phyloP scores from a whole-genome alignment of 2,329 filamentous ascomycete genomes.

The Rhinocladiella similis region DNA sequence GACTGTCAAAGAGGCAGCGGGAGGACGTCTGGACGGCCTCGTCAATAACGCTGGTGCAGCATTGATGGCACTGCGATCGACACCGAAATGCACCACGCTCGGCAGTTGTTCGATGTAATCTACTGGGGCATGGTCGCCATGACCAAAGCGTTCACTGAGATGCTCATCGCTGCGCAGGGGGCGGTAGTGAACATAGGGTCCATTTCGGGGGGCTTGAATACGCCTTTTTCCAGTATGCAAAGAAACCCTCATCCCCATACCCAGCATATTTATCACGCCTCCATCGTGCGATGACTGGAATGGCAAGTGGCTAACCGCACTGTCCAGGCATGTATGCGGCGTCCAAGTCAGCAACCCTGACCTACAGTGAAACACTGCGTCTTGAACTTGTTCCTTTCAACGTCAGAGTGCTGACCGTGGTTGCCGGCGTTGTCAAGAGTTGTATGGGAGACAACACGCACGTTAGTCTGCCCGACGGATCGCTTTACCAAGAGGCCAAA shows the following conservation, averaged over 20 bases:
- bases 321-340: slow-evolving; percentile 49
- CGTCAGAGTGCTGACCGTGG: slow-evolving; percentile 52
- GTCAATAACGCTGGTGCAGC: slow-evolving; percentile 27
- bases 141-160: slow-evolving; percentile 38
- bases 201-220: slow-evolving; percentile 11
- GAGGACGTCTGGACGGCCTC: slow-evolving; percentile 17
- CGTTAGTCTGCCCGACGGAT: neutral
- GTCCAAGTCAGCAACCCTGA: slow-evolving; percentile 59
- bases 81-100: slow-evolving; percentile 35
- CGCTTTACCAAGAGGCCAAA: neutral
- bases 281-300: no score
- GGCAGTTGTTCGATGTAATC: slow-evolving; percentile 43
- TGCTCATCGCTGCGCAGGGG: slow-evolving; percentile 32
- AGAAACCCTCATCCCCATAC: no score
- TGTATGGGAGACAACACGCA: neutral
- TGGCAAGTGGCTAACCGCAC: no score
- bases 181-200: slow-evolving; percentile 30
- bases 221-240: no score
- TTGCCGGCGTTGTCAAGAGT: slow-evolving; percentile 64
- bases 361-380: slow-evolving; percentile 57
- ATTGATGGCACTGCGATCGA: slow-evolving; percentile 36
- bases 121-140: slow-evolving; percentile 39
- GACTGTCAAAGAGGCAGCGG: slow-evolving; percentile 13
- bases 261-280: no score
- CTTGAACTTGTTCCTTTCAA: slow-evolving; percentile 43